Evolutionary conservation across 768 basidiomycete species (phyloP).

Genomic region (Omphalotus guepiniiformis): DNA sequence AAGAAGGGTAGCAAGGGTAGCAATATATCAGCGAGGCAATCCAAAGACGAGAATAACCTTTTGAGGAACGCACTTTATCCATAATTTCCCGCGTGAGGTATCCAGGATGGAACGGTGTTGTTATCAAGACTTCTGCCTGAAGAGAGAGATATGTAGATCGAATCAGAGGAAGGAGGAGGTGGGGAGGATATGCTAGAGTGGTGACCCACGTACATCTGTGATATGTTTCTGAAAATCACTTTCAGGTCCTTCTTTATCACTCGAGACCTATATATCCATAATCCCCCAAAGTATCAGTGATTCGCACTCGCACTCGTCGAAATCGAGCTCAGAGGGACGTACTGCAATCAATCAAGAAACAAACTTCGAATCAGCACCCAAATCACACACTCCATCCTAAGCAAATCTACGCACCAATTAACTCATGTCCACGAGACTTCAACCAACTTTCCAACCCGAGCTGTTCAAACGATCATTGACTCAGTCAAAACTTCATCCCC

Average conservation of each 20-base stretch:
- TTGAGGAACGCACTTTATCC: constrained; percentile 44
- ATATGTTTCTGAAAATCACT: constrained; percentile 82
- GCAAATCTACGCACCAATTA: constrained; percentile 45
- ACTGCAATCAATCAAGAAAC: constrained; percentile 1
- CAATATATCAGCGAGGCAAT: constrained; percentile 2
- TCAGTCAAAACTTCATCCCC: too few species aligned
- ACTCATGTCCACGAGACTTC: constrained; percentile 67
- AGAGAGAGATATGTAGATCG: constrained; percentile 6
- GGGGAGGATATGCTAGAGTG: too few species aligned
- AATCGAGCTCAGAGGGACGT: background rate
- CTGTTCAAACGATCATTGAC: constrained; percentile 32
- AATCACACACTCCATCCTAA: background rate
- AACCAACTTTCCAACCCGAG: constrained; percentile 73
- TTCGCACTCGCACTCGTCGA: background rate
- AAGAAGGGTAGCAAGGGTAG: background rate
- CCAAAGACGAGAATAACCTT: background rate
- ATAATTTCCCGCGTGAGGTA: constrained; percentile 73
- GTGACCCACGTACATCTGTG: constrained; percentile 51
- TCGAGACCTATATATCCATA: constrained; percentile 56
- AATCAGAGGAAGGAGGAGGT: background rate
- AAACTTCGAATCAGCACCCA: background rate
- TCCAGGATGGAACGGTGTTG: constrained; percentile 83
- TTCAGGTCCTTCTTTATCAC: constrained; percentile 78
- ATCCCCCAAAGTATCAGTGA: background rate
- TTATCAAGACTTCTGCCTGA: constrained; percentile 76